Percentiles rank a stretch among this genome's conserved stretches.
Evolutionary conservation across 2,329 filamentous ascomycete species (phyloP).

Genomic region (Tolypocladium inflatum): DNA sequence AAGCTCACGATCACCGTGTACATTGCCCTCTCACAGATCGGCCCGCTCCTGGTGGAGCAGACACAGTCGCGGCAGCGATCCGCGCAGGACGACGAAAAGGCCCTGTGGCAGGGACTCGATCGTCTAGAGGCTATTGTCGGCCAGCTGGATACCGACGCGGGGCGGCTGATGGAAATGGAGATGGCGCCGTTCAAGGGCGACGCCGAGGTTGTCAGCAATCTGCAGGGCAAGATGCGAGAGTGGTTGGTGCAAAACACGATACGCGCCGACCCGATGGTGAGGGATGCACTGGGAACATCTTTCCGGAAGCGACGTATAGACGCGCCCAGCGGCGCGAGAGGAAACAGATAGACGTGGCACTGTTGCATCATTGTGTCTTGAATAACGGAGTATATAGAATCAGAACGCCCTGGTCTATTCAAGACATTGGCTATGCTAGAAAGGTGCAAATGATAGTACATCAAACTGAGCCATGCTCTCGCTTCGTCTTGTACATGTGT

Average conservation of each 20-base stretch:
- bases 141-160: slow-evolving; percentile 59
- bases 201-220: slow-evolving; percentile 46
- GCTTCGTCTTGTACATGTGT: background rate
- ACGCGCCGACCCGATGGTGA: slow-evolving; percentile 69
- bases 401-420: background rate
- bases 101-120: slow-evolving; percentile 52
- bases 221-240: slow-evolving; percentile 64
- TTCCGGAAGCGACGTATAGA: slow-evolving; percentile 53
- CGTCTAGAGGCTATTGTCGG: slow-evolving; percentile 52
- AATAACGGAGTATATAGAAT: background rate
- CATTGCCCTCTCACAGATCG: slow-evolving; percentile 75
- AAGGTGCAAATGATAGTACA: background rate
- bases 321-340: slow-evolving; percentile 51
- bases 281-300: slow-evolving; percentile 63
- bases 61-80: slow-evolving; percentile 17
- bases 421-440: background rate
- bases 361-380: background rate
- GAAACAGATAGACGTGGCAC: slow-evolving; percentile 27
- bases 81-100: slow-evolving; percentile 33
- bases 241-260: slow-evolving; percentile 86
- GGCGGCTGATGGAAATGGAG: slow-evolving; percentile 64
- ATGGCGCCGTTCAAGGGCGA: slow-evolving; percentile 75
- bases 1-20: slow-evolving; percentile 70
- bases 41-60: slow-evolving; percentile 50
- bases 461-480: too few species aligned